These are phyloP conservation scores for Rhizopus sp. DNA, from an alignment of 371 early-diverging fungal genomes.

Conservation along the genomic window DNA sequence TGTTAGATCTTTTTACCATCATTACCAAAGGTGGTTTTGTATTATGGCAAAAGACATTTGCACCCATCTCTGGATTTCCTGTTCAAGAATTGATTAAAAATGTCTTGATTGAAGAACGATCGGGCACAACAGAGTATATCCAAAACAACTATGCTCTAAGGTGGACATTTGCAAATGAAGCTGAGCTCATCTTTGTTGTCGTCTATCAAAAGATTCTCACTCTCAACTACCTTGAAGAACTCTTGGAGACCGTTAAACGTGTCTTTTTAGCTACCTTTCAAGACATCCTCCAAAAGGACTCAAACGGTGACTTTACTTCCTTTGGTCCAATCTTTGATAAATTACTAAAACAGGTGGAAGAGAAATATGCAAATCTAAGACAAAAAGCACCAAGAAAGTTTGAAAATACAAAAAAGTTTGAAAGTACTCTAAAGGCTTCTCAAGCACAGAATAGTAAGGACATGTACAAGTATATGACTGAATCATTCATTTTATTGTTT, in stretches of 20 bases:
- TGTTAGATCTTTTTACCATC: conserved; percentile 83
- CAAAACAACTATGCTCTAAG: conserved; percentile 74
- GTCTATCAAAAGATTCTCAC: conserved; percentile 90
- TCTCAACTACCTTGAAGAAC: conserved; percentile 83
- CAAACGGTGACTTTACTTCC: conserved; percentile 25
- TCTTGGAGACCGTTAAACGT: conserved; percentile 67
- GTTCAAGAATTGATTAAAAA: conserved; percentile 75
- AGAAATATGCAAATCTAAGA: conserved; percentile 43
- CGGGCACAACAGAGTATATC: conserved; percentile 57
- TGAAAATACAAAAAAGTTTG: conserved; percentile 82
- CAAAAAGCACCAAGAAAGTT: conserved; percentile 75
- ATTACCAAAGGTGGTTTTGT: conserved; percentile 84
- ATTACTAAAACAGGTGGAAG: conserved; percentile 44
- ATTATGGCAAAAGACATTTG: conserved; percentile 74
- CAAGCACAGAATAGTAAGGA: conserved; percentile 55
- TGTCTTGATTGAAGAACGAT: conserved; percentile 80
- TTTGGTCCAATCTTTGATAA: conserved; percentile 50
- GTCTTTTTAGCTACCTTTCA: conserved; percentile 42
- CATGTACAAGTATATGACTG: background rate
- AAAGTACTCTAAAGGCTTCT: conserved; percentile 74
- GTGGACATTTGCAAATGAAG: conserved; percentile 86
- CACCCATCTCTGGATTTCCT: conserved; percentile 59
- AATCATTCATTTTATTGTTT: too few species aligned
- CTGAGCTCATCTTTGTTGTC: conserved; percentile 90
- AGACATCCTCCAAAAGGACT: conserved; percentile 16